A percentile compares a stretch with the other conserved stretches of the same genome.
Evolutionary conservation across 306 rosid genomes (phyloP).

Genomic region (Cicer arietinum): DNA sequence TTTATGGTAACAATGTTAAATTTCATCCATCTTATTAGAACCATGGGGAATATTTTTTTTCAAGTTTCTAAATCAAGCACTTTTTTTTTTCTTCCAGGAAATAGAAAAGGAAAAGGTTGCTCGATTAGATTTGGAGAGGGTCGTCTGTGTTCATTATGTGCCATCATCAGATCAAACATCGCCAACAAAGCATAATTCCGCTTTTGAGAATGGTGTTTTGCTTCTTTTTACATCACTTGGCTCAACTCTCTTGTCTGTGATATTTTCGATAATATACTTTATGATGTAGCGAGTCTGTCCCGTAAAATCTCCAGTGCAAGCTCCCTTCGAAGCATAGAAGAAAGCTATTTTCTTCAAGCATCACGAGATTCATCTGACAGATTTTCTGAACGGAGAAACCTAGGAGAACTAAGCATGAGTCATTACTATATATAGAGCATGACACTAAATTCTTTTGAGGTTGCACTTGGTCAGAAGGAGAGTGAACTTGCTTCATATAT

Average conservation of each 20-base stretch:
- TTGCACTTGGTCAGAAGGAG: no score
- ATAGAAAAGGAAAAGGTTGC: constrained; percentile 89
- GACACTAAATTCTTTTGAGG: constrained; percentile 63
- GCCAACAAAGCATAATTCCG: constrained; percentile 57
- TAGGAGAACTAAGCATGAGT: constrained; percentile 60
- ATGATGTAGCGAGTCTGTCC: constrained; percentile 71
- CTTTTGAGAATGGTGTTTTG: neutral
- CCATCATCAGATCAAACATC: constrained; percentile 63
- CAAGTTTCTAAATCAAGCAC: no score
- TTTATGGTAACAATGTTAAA: no score
- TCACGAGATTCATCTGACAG: no score
- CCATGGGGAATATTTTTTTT: no score
- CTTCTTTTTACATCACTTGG: no score
- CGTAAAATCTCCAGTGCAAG: constrained; percentile 86
- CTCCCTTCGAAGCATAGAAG: constrained; percentile 91
- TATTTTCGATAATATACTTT: neutral
- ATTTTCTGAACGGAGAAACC: no score
- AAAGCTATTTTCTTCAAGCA: neutral
- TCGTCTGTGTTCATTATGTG: constrained; percentile 54
- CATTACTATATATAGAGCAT: constrained; percentile 89
- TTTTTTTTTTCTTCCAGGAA: constrained; percentile 59
- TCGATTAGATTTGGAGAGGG: constrained; percentile 81
- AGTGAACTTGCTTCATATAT: no score
- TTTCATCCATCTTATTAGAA: no score
- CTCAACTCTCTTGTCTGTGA: no score